A percentile compares a stretch with the other conserved stretches of the same genome.
Evolutionary conservation across 2,329 filamentous ascomycete species (phyloP).

Genomic region (Metarhizium sp.): DNA sequence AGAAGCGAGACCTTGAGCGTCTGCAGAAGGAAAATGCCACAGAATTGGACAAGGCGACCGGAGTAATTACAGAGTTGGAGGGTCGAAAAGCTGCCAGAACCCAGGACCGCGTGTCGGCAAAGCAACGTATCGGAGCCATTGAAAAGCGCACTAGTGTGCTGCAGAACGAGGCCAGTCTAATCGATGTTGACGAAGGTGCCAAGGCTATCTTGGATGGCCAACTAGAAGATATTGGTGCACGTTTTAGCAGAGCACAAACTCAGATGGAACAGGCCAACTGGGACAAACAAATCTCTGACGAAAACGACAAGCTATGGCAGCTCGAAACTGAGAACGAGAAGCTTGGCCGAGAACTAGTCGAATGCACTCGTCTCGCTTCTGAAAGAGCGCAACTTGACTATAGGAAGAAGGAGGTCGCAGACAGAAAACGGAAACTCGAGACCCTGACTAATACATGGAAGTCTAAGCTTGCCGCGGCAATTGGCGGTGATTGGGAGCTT

Average conservation of each 20-base stretch:
- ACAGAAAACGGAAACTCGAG: constrained; percentile 64
- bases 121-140: constrained; percentile 62
- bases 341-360: constrained; percentile 71
- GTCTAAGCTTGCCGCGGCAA: constrained; percentile 54
- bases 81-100: constrained; percentile 62
- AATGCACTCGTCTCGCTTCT: constrained; percentile 70
- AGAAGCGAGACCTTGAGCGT: constrained; percentile 68
- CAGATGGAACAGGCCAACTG: constrained; percentile 55
- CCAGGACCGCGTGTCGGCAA: constrained; percentile 66
- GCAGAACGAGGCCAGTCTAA: constrained; percentile 59
- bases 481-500: constrained; percentile 60
- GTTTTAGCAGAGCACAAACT: constrained; percentile 52
- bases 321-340: constrained; percentile 64
- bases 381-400: constrained; percentile 79
- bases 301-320: constrained; percentile 54
- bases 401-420: constrained; percentile 68
- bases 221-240: constrained; percentile 57
- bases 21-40: constrained; percentile 62
- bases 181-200: constrained; percentile 77
- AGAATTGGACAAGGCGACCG: constrained; percentile 67
- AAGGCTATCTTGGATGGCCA: constrained; percentile 69
- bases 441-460: constrained; percentile 70
- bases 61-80: constrained; percentile 61
- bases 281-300: constrained; percentile 60
- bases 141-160: constrained; percentile 59